phyloP scores from a whole-genome alignment of 305 asterid species.

The Withania somnifera region DNA sequence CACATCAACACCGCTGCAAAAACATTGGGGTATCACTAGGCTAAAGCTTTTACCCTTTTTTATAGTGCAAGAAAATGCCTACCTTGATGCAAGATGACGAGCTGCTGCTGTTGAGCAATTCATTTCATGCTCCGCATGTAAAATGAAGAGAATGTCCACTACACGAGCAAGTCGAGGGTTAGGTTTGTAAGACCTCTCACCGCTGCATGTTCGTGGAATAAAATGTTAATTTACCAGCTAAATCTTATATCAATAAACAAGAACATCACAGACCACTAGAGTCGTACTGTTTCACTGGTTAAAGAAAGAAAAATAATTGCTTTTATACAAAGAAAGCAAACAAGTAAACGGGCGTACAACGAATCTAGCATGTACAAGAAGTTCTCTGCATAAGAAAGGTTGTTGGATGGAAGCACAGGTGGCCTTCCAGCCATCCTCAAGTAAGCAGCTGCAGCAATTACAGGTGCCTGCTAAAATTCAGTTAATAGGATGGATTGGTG shows the following conservation, averaged over 20 bases:
- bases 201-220: slow-evolving; percentile 41
- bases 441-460: slow-evolving; percentile 94
- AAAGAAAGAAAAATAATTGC: not conserved
- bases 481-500: not conserved
- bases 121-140: slow-evolving; percentile 99
- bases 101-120: slow-evolving; percentile 99
- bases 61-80: not conserved
- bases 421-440: slow-evolving; percentile 95
- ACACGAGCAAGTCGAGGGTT: slow-evolving; percentile 93
- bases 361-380: slow-evolving; percentile 98
- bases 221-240: not conserved
- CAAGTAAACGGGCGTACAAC: slow-evolving; percentile 37
- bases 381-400: slow-evolving; percentile 62
- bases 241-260: not conserved
- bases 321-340: not conserved
- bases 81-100: slow-evolving; percentile 98
- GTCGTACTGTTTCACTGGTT: not conserved
- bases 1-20: slow-evolving; percentile 94
- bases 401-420: slow-evolving; percentile 83
- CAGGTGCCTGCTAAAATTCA: slow-evolving; percentile 60
- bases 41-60: not conserved
- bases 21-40: not conserved
- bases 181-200: slow-evolving; percentile 82
- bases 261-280: not conserved
- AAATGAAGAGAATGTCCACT: slow-evolving; percentile 82